Conservation (phyloP, 228 moss, liverwort and hornwort species). For the Sphagnum magellanicum region DNA sequence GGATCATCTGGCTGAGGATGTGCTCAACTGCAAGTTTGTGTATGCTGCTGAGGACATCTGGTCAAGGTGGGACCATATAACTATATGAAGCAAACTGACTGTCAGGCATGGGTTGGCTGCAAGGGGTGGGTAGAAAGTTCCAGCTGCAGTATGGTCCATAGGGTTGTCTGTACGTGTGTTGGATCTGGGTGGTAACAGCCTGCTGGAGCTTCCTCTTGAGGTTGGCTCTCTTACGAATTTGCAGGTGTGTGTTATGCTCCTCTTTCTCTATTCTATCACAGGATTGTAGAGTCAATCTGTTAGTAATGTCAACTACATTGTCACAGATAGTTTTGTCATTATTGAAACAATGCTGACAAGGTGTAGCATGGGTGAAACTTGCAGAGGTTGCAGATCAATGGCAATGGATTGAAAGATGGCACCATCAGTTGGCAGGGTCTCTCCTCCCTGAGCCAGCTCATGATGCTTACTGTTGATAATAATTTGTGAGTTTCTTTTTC, state of each 20-base stretch:
- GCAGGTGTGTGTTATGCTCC: constrained; percentile 46
- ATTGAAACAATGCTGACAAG: neutral
- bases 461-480: constrained; percentile 65
- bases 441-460: constrained; percentile 51
- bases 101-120: constrained; percentile 54
- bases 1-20: too few species aligned
- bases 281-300: neutral
- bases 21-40: neutral
- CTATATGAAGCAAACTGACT: constrained; percentile 32
- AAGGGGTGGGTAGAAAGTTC: constrained; percentile 83
- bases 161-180: constrained; percentile 72
- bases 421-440: constrained; percentile 66
- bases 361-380: constrained; percentile 12
- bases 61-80: constrained; percentile 2
- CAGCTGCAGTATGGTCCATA: constrained; percentile 80
- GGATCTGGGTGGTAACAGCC: constrained; percentile 76
- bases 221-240: constrained; percentile 47
- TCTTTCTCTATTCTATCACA: constrained; percentile 1
- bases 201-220: constrained; percentile 58
- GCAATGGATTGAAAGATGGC: constrained; percentile 63
- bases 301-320: neutral
- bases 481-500: constrained; percentile 56
- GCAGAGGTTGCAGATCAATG: constrained; percentile 77
- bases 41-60: neutral
- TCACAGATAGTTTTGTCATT: too few species aligned